Evolutionary conservation across 768 basidiomycete genomes (phyloP).

Genomic region (Naganishia kalamii): DNA sequence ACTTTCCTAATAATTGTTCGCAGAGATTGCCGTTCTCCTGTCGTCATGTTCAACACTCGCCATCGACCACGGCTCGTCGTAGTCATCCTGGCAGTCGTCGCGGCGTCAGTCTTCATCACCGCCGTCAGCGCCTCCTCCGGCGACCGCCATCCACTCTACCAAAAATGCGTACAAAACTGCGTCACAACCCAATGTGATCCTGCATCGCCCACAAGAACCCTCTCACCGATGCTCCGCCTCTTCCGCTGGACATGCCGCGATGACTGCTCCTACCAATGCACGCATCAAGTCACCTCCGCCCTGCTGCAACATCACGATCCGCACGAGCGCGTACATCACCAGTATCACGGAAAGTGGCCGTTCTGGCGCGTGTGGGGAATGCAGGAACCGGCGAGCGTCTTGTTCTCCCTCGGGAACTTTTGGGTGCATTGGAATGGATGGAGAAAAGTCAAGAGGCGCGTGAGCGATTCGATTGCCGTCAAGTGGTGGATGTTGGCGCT

Average conservation of each 20-base stretch:
- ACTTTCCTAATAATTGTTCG: background rate
- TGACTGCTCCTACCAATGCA: slow-evolving; percentile 84
- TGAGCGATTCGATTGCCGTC: slow-evolving; percentile 25
- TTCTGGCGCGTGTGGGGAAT: slow-evolving; percentile 82
- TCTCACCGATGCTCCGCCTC: slow-evolving; percentile 58
- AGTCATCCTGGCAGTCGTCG: slow-evolving; percentile 5
- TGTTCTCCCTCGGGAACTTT: slow-evolving; percentile 81
- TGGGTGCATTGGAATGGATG: slow-evolving; percentile 65
- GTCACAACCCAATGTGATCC: slow-evolving; percentile 47
- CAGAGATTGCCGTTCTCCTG: background rate
- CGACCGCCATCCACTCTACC: slow-evolving; percentile 57
- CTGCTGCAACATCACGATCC: slow-evolving; percentile 37
- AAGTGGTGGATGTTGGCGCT: slow-evolving; percentile 34
- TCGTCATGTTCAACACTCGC: background rate
- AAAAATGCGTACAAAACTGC: slow-evolving; percentile 54
- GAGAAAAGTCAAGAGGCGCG: slow-evolving; percentile 31
- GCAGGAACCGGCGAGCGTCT: slow-evolving; percentile 88
- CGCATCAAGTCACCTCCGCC: slow-evolving; percentile 65
- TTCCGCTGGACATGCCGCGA: slow-evolving; percentile 82
- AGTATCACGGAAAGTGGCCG: slow-evolving; percentile 89
- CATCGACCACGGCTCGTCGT: background rate
- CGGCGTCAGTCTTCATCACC: slow-evolving; percentile 13
- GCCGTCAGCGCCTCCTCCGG: slow-evolving; percentile 56
- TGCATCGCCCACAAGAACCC: slow-evolving; percentile 42
- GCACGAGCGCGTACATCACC: slow-evolving; percentile 29